Percentiles rank a stretch among this genome's conserved stretches.
These are phyloP conservation scores for Reticulascus tulasneorum DNA, from an alignment of 2,329 filamentous ascomycete genomes.

Conservation along the genomic window DNA sequence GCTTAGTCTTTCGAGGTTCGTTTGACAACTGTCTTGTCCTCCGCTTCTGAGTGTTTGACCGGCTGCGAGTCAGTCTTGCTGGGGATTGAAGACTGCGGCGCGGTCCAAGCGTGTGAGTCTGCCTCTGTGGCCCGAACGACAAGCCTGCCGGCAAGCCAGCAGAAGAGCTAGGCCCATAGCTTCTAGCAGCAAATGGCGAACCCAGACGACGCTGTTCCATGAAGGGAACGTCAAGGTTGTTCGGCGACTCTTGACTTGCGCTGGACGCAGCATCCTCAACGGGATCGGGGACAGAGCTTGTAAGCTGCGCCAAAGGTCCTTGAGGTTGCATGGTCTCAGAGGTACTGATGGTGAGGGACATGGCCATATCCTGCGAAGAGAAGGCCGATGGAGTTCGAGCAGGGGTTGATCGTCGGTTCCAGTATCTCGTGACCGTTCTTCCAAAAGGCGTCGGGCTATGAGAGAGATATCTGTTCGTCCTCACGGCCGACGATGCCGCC, in stretches of 20 bases:
- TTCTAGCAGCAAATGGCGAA: slow-evolving; percentile 54
- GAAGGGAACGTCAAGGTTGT: slow-evolving; percentile 16
- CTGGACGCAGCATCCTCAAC: neutral
- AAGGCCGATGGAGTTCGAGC: slow-evolving; percentile 47
- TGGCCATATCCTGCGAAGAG: slow-evolving; percentile 56
- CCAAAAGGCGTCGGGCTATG: slow-evolving; percentile 54
- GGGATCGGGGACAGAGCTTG: slow-evolving; percentile 35
- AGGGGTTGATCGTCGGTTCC: slow-evolving; percentile 45
- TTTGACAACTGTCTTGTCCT: slow-evolving; percentile 41
- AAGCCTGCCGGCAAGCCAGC: slow-evolving; percentile 39
- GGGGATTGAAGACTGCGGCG: slow-evolving; percentile 51
- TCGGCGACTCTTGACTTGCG: too few species aligned
- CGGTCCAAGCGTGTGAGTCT: slow-evolving; percentile 46
- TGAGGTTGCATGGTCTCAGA: slow-evolving; percentile 61
- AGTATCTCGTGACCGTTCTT: slow-evolving; percentile 44
- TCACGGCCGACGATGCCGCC: slow-evolving; percentile 38
- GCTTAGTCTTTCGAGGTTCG: slow-evolving; percentile 45
- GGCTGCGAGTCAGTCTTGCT: slow-evolving; percentile 45
- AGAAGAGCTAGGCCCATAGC: slow-evolving; percentile 60
- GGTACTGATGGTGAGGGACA: slow-evolving; percentile 60
- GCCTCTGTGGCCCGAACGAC: slow-evolving; percentile 29
- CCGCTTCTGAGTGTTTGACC: slow-evolving; percentile 52
- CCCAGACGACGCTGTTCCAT: slow-evolving; percentile 37
- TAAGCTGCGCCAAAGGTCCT: slow-evolving; percentile 57
- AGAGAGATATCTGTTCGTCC: slow-evolving; percentile 43